These are phyloP conservation scores for Akanthomyces dipterigenus DNA, from an alignment of 2,329 filamentous ascomycete species.

Conservation along the genomic window DNA sequence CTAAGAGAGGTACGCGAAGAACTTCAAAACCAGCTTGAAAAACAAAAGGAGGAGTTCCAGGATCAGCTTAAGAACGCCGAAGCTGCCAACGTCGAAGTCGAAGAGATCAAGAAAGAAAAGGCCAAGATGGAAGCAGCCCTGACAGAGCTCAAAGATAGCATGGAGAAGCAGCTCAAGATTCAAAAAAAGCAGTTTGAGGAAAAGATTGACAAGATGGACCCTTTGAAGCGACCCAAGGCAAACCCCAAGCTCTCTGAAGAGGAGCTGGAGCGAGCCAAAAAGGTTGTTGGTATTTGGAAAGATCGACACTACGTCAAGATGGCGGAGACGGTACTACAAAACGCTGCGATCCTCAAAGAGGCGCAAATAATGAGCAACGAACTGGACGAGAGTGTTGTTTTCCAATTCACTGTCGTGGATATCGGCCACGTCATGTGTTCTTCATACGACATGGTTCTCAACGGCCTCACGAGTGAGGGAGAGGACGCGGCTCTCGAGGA, in stretches of 20 bases:
- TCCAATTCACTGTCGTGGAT: constrained; percentile 91
- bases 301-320: constrained; percentile 84
- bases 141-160: constrained; percentile 72
- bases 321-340: constrained; percentile 84
- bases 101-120: constrained; percentile 79
- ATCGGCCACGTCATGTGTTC: constrained; percentile 82
- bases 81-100: constrained; percentile 68
- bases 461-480: constrained; percentile 80
- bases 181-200: constrained; percentile 82
- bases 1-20: constrained; percentile 71
- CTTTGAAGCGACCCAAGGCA: constrained; percentile 53
- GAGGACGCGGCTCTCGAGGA: constrained; percentile 74
- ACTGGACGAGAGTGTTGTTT: constrained; percentile 85
- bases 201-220: constrained; percentile 70
- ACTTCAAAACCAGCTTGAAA: constrained; percentile 76
- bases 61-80: constrained; percentile 71
- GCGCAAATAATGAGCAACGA: constrained; percentile 97
- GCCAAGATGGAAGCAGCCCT: constrained; percentile 77
- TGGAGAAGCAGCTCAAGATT: constrained; percentile 75
- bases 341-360: constrained; percentile 84
- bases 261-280: constrained; percentile 64
- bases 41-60: constrained; percentile 76
- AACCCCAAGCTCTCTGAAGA: constrained; percentile 61
- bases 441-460: constrained; percentile 93
- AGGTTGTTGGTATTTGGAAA: constrained; percentile 68